Evolutionary conservation across 345 rosid species (phyloP), one percentile per base, ranked within the genome.

Genomic region (Eutrema heterophyllum): DNA sequence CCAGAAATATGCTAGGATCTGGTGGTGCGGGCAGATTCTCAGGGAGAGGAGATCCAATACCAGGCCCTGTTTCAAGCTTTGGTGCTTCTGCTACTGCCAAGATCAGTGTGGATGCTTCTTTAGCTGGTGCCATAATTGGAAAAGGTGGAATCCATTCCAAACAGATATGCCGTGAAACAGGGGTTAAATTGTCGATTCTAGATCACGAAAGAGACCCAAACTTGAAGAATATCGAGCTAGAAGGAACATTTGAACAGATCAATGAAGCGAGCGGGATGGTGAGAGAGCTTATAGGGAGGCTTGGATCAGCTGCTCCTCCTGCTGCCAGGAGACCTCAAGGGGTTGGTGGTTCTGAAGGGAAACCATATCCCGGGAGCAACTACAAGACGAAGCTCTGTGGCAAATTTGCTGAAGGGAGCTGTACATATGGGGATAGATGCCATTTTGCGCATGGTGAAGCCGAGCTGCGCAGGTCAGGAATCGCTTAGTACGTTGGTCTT

Each of bases 391-490:
- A 88, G 80, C 67, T 93, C 0, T 93, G 98, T 21, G 98, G 86
- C 14, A 93, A 82, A 64, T 93, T 86, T 64, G 14, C 81, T 6
- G 84, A 88, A 79, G 98, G 98, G 38, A 79, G 85, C 21, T 93
- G 97, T 74, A 88, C 93, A 16, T 89, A 82, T n/a, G 98, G 97
- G 6, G 92, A 89, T 18, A 78, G 93, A 69, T 89, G 98, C 78
- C 96, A 93, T 80, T 93, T 93, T 68, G 98, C 98, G 0, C 97
- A 93, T 30, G 98, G 98, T 64, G 78, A 82, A 0, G 88, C 88
- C 3, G 96, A 93, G 79, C 64, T 93, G 72, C 88, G 93, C 51
- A 82, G 67, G 63, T 29, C 87, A 7, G 83, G 75, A 50, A 15
- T 75, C 12, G 54, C 27, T 49, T 58, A 67, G 73, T 27, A 8